These are phyloP conservation scores for Psilocybe tampanensis DNA, from an alignment of 768 basidiomycete species.

Conservation along the genomic window DNA sequence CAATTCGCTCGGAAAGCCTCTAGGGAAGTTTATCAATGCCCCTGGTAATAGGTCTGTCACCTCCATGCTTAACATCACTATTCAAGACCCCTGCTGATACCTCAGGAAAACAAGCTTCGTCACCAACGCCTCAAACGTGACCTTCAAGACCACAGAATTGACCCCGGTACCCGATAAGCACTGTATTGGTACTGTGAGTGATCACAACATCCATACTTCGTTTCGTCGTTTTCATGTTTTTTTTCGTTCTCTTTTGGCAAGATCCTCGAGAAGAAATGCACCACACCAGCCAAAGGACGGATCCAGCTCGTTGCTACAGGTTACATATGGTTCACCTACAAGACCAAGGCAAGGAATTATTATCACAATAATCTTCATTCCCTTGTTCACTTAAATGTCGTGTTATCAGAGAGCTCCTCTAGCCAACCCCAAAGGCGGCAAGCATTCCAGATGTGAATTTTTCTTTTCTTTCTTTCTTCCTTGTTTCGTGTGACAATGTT, in stretches of 20 bases:
- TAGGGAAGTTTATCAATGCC: slow-evolving; percentile 28
- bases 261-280: slow-evolving; percentile 24
- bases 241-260: neutral
- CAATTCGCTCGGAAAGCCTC: slow-evolving; percentile 9
- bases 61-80: too few species aligned
- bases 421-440: slow-evolving; percentile 26
- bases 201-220: neutral
- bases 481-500: too few species aligned
- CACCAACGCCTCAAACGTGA: slow-evolving; percentile 24
- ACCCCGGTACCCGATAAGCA: slow-evolving; percentile 22
- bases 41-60: slow-evolving; percentile 24
- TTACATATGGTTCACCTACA: slow-evolving; percentile 30
- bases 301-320: slow-evolving; percentile 27
- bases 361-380: neutral
- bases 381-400: neutral
- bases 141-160: slow-evolving; percentile 20
- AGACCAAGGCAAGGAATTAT: slow-evolving; percentile 21
- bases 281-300: slow-evolving; percentile 22
- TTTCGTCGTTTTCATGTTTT: neutral
- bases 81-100: too few species aligned
- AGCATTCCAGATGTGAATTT: slow-evolving; percentile 24
- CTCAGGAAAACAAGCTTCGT: slow-evolving; percentile 27
- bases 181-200: slow-evolving; percentile 26
- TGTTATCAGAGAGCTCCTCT: slow-evolving; percentile 24
- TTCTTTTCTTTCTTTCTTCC: neutral